phyloP scores from a whole-genome alignment of 208 protist genomes.

The Wallacemonas sp. region DNA sequence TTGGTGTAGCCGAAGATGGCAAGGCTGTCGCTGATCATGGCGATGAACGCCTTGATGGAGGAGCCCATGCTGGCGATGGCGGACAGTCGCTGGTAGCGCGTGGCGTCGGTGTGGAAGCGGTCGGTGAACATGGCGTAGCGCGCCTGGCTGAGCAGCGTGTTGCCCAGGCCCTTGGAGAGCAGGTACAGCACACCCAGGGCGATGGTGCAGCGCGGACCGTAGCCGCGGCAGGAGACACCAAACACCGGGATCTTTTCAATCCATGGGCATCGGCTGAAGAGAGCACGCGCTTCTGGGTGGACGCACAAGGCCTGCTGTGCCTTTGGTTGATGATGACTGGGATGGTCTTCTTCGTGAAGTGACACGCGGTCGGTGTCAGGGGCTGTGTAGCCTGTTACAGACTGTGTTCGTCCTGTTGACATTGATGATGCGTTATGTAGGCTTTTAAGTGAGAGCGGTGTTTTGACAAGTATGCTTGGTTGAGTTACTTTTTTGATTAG shows the following conservation, averaged over 20 bases:
- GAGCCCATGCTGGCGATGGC: slow-evolving; percentile 27
- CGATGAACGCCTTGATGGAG: slow-evolving; percentile 35
- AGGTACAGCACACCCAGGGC: slow-evolving; percentile 30
- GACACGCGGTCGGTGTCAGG: slow-evolving; percentile 5
- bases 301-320: slow-evolving; percentile 1
- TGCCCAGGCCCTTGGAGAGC: slow-evolving; percentile 30
- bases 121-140: slow-evolving; percentile 21
- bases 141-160: slow-evolving; percentile 9
- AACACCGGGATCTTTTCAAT: slow-evolving; percentile 22
- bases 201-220: slow-evolving; percentile 18
- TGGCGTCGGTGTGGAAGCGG: slow-evolving; percentile 21
- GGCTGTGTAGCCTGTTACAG: too few relatives aligned
- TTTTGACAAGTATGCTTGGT: too few relatives aligned
- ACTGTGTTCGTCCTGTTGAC: too few relatives aligned
- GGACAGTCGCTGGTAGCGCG: slow-evolving; percentile 28
- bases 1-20: slow-evolving; percentile 39
- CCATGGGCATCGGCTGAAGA: slow-evolving; percentile 14
- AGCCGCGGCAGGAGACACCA: slow-evolving; percentile 16
- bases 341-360: not conserved
- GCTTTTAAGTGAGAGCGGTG: too few relatives aligned
- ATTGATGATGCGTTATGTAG: too few relatives aligned
- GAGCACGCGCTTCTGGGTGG: slow-evolving; percentile 16
- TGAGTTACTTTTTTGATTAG: too few relatives aligned
- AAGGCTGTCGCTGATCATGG: slow-evolving; percentile 28
- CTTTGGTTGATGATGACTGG: not conserved